phyloP scores from a whole-genome alignment of 2,329 filamentous ascomycete genomes.

The Botrytis sinoallii region DNA sequence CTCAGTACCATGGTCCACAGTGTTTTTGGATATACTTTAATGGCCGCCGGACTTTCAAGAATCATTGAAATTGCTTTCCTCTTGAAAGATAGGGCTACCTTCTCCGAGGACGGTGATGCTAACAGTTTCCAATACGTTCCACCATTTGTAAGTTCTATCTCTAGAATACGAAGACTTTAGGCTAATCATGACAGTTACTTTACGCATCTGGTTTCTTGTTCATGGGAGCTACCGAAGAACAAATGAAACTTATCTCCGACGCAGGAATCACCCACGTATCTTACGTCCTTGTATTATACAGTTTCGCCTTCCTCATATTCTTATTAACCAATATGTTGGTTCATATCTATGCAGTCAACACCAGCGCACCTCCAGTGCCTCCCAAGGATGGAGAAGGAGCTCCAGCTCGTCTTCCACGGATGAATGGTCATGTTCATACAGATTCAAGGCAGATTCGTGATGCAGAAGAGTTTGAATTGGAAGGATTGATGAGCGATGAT shows the following conservation, averaged over 20 bases:
- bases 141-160: constrained; percentile 58
- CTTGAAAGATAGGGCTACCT: constrained; percentile 65
- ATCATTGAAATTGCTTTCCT: constrained; percentile 92
- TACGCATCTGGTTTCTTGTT: constrained; percentile 94
- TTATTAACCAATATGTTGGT: constrained; percentile 87
- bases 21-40: constrained; percentile 91
- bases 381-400: constrained; percentile 35
- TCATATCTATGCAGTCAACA: constrained; percentile 69
- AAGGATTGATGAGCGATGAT: constrained; percentile 84
- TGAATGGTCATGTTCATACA: constrained; percentile 38
- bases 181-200: constrained; percentile 60
- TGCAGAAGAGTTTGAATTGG: constrained; percentile 90
- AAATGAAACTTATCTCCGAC: constrained; percentile 74
- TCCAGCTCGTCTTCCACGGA: constrained; percentile 28
- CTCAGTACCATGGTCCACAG: constrained; percentile 84
- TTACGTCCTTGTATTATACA: constrained; percentile 89
- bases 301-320: constrained; percentile 84
- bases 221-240: constrained; percentile 96
- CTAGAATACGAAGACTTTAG: constrained; percentile 16
- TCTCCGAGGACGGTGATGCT: constrained; percentile 66
- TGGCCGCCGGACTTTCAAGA: constrained; percentile 79
- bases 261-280: constrained; percentile 83
- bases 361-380: constrained; percentile 40
- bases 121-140: constrained; percentile 72
- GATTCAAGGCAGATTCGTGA: constrained; percentile 65